Evolutionary conservation across 2,329 filamentous ascomycete species (phyloP).

Genomic region (Cercospora zeina): DNA sequence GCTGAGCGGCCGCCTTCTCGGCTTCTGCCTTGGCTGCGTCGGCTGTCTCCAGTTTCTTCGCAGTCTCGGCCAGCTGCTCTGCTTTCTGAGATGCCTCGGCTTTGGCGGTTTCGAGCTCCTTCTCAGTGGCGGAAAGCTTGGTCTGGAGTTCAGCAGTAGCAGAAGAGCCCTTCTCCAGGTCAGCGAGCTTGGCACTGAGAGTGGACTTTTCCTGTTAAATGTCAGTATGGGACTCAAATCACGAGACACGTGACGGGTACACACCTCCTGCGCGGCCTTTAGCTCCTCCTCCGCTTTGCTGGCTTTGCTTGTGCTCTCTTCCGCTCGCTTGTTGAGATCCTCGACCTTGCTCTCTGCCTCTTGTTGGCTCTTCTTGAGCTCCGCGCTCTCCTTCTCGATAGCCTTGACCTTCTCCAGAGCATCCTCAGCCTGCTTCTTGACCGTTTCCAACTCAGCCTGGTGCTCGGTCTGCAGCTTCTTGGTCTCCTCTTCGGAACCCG

Average conservation of each 20-base stretch:
- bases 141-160: slow-evolving; percentile 16
- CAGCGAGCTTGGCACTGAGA: slow-evolving; percentile 22
- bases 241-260: background rate
- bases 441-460: slow-evolving; percentile 23
- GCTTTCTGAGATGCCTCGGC: slow-evolving; percentile 12
- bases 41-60: slow-evolving; percentile 5
- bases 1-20: background rate
- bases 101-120: slow-evolving; percentile 20
- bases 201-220: slow-evolving; percentile 19
- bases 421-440: slow-evolving; percentile 25
- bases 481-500: slow-evolving; percentile 20
- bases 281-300: slow-evolving; percentile 23
- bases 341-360: slow-evolving; percentile 23
- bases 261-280: slow-evolving; percentile 24
- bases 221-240: slow-evolving; percentile 1
- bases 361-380: slow-evolving; percentile 25
- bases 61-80: slow-evolving; percentile 11
- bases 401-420: slow-evolving; percentile 25
- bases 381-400: slow-evolving; percentile 24
- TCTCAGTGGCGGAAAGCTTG: slow-evolving; percentile 18
- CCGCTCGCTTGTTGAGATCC: slow-evolving; percentile 24
- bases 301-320: slow-evolving; percentile 20
- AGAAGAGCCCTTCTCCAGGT: slow-evolving; percentile 19
- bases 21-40: slow-evolving; percentile 1
- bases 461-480: slow-evolving; percentile 28